Percentiles rank a stretch among this genome's conserved stretches.
Evolutionary conservation across 768 basidiomycete species (phyloP).

Genomic region (Mycena haematopus): DNA sequence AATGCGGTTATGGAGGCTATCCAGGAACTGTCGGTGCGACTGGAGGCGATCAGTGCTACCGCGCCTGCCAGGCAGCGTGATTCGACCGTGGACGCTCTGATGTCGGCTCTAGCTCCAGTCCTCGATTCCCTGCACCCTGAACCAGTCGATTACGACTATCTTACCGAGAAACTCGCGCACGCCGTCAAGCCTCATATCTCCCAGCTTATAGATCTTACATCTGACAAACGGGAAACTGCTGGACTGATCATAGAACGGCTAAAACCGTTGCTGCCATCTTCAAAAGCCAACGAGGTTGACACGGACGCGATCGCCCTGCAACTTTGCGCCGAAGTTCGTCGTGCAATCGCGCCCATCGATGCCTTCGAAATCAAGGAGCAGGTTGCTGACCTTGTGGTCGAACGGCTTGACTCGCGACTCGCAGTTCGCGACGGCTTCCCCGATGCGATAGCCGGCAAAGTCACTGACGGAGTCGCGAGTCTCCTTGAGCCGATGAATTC

Average conservation of each 20-base stretch:
- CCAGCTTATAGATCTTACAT: slow-evolving; percentile 87
- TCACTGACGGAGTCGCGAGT: slow-evolving; percentile 58
- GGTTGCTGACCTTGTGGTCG: slow-evolving; percentile 87
- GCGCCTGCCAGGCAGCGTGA: slow-evolving; percentile 62
- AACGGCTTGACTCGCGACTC: slow-evolving; percentile 81
- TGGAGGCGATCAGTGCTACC: slow-evolving; percentile 57
- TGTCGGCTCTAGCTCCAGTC: slow-evolving; percentile 63
- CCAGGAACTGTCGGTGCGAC: slow-evolving; percentile 58
- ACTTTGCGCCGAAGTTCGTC: slow-evolving; percentile 72
- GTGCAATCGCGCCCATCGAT: slow-evolving; percentile 77
- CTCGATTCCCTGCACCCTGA: slow-evolving; percentile 68
- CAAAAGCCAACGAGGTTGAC: slow-evolving; percentile 51
- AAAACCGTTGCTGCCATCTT: slow-evolving; percentile 64
- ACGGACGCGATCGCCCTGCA: slow-evolving; percentile 61
- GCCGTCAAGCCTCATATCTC: slow-evolving; percentile 90
- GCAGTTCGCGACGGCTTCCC: slow-evolving; percentile 75
- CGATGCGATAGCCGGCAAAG: slow-evolving; percentile 60
- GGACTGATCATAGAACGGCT: slow-evolving; percentile 78
- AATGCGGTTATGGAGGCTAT: slow-evolving; percentile 67
- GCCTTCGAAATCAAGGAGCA: slow-evolving; percentile 89
- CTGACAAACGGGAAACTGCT: slow-evolving; percentile 89
- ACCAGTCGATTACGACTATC: slow-evolving; percentile 76
- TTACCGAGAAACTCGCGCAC: slow-evolving; percentile 78
- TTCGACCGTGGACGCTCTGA: slow-evolving; percentile 64
- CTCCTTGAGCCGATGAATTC: slow-evolving; percentile 48